Conservation (phyloP, 2,329 filamentous ascomycete species). For the Colletotrichum sidae region DNA sequence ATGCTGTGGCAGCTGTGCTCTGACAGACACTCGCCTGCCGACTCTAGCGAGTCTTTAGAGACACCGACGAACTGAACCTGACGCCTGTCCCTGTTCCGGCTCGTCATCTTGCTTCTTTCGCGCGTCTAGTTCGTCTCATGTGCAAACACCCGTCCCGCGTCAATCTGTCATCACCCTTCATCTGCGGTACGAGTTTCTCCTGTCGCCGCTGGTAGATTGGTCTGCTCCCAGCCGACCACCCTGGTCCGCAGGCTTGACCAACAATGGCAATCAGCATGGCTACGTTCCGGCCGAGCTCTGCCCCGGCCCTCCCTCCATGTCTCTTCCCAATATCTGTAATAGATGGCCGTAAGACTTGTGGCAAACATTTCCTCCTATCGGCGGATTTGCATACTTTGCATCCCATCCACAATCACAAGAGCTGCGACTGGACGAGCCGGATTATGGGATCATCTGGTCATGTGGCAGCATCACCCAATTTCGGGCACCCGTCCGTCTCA, state of each 20-base stretch:
- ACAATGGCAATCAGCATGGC: constrained; percentile 35
- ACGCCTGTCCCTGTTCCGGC: too few relatives aligned
- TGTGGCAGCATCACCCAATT: constrained; percentile 13
- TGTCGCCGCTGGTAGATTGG: constrained; percentile 29
- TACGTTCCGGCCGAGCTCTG: constrained; percentile 27
- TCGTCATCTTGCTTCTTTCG: too few relatives aligned
- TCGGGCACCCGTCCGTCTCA: constrained; percentile 6
- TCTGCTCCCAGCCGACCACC: constrained; percentile 4
- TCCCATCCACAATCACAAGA: constrained; percentile 17
- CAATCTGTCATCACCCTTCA: constrained; percentile 16
- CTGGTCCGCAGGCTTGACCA: constrained; percentile 30
- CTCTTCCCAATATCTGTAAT: background rate
- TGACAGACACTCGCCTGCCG: too few relatives aligned
- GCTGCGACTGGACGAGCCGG: constrained; percentile 21
- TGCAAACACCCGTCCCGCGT: constrained; percentile 18
- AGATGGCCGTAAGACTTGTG: background rate
- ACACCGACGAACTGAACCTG: too few relatives aligned
- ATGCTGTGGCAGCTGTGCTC: too few relatives aligned
- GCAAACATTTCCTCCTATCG: constrained; percentile 37
- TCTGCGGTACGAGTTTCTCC: constrained; percentile 13
- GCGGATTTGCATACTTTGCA: constrained; percentile 20
- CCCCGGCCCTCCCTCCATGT: constrained; percentile 4
- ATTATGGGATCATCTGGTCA: constrained; percentile 19
- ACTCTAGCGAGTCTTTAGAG: too few relatives aligned
- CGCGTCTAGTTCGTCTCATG: constrained; percentile 25